These are phyloP conservation scores for Chalciporus chontae DNA, from an alignment of 768 basidiomycete species.

Conservation along the genomic window DNA sequence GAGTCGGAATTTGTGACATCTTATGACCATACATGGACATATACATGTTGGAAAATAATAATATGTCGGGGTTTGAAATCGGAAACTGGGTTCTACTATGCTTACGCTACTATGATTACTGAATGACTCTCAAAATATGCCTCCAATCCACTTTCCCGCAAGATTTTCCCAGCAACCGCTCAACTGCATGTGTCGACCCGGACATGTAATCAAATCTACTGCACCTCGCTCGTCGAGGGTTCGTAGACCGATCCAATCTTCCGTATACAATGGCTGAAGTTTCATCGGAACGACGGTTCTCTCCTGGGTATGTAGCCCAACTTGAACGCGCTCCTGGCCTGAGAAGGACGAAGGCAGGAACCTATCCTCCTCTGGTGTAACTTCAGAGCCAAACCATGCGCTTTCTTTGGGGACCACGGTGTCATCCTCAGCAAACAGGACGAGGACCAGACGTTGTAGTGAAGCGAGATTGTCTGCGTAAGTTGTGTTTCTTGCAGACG, in stretches of 20 bases:
- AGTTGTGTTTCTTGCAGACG: slow-evolving; percentile 49
- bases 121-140: slow-evolving; percentile 4
- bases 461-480: slow-evolving; percentile 60
- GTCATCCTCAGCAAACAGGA: slow-evolving; percentile 68
- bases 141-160: slow-evolving; percentile 42
- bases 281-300: slow-evolving; percentile 64
- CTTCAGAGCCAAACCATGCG: slow-evolving; percentile 81
- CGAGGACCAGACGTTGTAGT: slow-evolving; percentile 65
- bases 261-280: slow-evolving; percentile 63
- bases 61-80: neutral
- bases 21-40: slow-evolving; percentile 1
- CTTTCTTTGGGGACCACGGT: slow-evolving; percentile 84
- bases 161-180: slow-evolving; percentile 58
- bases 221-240: slow-evolving; percentile 62
- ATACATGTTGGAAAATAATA: neutral
- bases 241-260: slow-evolving; percentile 82
- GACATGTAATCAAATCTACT: slow-evolving; percentile 59
- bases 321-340: slow-evolving; percentile 16
- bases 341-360: neutral
- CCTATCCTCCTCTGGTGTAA: slow-evolving; percentile 34
- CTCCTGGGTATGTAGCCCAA: slow-evolving; percentile 9
- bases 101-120: neutral
- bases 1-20: slow-evolving; percentile 14
- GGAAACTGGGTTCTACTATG: too few relatives aligned
- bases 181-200: slow-evolving; percentile 76